A percentile compares a stretch with the other conserved stretches of the same genome.
These are phyloP conservation scores for Podospora australis DNA, from an alignment of 495 filamentous ascomycete genomes.

Conservation along the genomic window DNA sequence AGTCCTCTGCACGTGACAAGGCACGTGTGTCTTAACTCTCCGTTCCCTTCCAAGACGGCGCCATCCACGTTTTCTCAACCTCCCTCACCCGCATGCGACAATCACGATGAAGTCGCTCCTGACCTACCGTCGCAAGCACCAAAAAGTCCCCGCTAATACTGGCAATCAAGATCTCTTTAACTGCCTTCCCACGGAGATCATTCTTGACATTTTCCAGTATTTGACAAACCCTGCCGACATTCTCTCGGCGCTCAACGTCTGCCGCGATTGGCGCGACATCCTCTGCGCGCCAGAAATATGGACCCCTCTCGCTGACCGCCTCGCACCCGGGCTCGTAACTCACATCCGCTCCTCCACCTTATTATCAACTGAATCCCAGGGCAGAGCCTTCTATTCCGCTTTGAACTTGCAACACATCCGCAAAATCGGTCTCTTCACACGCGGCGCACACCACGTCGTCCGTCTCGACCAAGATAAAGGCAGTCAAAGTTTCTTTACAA, in stretches of 20 bases:
- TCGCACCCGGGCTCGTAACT: neutral
- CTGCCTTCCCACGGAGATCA: neutral
- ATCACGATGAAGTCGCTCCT: neutral
- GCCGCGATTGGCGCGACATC: slow-evolving; percentile 7
- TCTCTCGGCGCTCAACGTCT: slow-evolving; percentile 10
- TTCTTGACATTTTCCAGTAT: slow-evolving; percentile 4
- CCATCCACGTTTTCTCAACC: no score
- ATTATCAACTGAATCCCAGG: no score
- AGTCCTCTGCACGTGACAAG: no score
- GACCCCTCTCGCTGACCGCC: neutral
- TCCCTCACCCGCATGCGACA: no score
- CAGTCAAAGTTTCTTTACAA: neutral
- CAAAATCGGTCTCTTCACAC: neutral
- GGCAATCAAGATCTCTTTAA: neutral
- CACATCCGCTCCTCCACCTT: no score
- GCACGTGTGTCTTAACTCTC: no score
- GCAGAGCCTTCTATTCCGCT: neutral
- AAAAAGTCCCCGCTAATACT: neutral
- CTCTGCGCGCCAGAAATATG: slow-evolving; percentile 8
- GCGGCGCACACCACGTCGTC: neutral
- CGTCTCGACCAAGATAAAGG: no score
- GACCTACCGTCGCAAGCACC: neutral
- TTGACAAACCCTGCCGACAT: slow-evolving; percentile 3
- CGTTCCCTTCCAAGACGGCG: no score
- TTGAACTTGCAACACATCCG: neutral